Conservation (phyloP, 192 early-diverging fungal genomes). For the Phycomyces nitens region DNA sequence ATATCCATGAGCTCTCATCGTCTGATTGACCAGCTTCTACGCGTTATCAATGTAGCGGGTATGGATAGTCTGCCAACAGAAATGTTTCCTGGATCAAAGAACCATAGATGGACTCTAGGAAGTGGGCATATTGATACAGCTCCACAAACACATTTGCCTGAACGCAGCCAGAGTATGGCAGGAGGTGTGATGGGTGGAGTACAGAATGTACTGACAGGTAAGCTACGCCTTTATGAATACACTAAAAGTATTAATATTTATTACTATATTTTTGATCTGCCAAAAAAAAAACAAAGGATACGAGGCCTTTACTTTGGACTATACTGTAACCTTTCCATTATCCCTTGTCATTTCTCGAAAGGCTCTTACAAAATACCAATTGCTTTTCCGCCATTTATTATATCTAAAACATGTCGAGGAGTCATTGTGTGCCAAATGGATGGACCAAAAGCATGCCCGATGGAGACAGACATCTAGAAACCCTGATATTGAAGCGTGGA, state of each 20-base stretch:
- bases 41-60: conserved; percentile 66
- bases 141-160: background rate
- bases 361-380: conserved; percentile 85
- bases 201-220: conserved; percentile 9
- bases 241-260: too few relatives aligned
- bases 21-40: conserved; percentile 68
- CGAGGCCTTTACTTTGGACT: conserved; percentile 76
- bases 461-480: conserved; percentile 45
- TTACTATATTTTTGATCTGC: too few relatives aligned
- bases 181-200: background rate
- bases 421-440: conserved; percentile 75
- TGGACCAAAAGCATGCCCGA: conserved; percentile 53
- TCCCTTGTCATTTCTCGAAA: conserved; percentile 85
- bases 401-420: conserved; percentile 88
- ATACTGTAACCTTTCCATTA: conserved; percentile 84
- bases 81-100: conserved; percentile 4
- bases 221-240: too few relatives aligned
- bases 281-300: conserved; percentile 64
- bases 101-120: background rate
- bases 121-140: background rate
- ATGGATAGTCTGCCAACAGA: conserved; percentile 32
- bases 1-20: conserved; percentile 61
- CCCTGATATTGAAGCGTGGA: conserved; percentile 49
- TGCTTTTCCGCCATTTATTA: conserved; percentile 85
- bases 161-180: conserved; percentile 12